Evolutionary conservation across 2,329 filamentous ascomycete species (phyloP).

Genomic region (Gnomoniopsis smithogilvyi): DNA sequence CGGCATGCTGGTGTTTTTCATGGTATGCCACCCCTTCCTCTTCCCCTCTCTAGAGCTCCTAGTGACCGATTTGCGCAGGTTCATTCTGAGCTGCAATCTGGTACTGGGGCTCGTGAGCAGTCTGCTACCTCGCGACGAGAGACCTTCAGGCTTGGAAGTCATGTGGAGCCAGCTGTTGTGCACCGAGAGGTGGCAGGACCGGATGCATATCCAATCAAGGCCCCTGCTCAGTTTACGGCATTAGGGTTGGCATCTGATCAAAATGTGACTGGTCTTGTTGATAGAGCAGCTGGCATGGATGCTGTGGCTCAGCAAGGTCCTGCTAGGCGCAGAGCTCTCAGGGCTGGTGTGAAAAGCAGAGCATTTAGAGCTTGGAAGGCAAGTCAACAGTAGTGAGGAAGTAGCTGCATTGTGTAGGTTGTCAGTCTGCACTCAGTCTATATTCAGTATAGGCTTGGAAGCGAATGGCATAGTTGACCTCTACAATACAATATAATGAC

Average conservation of each 20-base stretch:
- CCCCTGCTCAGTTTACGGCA: not conserved
- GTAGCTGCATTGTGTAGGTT: not conserved
- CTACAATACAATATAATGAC: too few species aligned
- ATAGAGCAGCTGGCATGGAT: too few species aligned
- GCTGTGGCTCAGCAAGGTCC: not conserved
- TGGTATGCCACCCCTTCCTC: not conserved
- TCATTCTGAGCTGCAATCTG: not conserved
- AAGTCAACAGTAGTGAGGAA: not conserved
- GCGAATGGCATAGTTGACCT: not conserved
- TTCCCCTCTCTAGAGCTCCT: not conserved
- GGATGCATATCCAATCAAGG: not conserved
- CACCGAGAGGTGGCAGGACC: not conserved
- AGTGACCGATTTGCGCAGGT: slow-evolving; percentile 1
- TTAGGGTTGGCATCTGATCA: not conserved
- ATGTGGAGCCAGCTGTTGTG: not conserved
- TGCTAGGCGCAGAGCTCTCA: too few species aligned
- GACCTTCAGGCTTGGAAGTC: not conserved
- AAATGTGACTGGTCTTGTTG: not conserved
- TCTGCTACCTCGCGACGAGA: not conserved
- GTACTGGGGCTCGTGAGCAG: not conserved
- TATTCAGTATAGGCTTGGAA: not conserved
- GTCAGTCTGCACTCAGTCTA: not conserved
- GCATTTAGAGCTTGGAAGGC: not conserved
- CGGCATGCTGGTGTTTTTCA: not conserved
- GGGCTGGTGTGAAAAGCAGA: not conserved